A percentile compares a stretch with the other conserved stretches of the same genome.
Evolutionary conservation across 345 rosid species (phyloP).

Genomic region (Arabidopsis thaliana): DNA sequence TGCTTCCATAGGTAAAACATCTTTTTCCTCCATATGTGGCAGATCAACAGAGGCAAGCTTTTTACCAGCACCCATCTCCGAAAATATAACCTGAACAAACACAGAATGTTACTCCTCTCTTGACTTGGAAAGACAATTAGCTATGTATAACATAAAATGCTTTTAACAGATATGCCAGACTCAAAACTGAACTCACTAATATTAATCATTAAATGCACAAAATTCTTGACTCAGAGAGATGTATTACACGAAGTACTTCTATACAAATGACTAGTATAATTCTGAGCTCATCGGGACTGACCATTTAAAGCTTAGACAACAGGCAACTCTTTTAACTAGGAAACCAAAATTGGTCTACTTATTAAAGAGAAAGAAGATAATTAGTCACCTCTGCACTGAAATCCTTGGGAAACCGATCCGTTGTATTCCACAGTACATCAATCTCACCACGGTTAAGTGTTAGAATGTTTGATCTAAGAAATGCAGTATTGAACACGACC

Average conservation of each 20-base stretch:
- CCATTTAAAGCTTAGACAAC: background rate
- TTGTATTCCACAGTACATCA: constrained; percentile 69
- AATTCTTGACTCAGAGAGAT: constrained; percentile 28
- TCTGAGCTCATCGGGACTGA: background rate
- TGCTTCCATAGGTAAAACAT: constrained; percentile 71
- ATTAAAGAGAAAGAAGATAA: background rate
- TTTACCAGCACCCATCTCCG: constrained; percentile 65
- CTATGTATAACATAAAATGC: background rate
- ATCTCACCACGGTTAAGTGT: constrained; percentile 69
- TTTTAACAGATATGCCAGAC: constrained; percentile 10
- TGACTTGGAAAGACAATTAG: constrained; percentile 26
- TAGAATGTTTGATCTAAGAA: constrained; percentile 68
- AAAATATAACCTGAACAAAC: constrained; percentile 67
- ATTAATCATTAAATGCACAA: constrained; percentile 28
- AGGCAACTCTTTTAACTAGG: background rate
- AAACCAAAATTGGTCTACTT: background rate
- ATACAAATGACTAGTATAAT: background rate
- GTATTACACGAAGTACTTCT: constrained; percentile 1
- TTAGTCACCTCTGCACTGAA: constrained; percentile 71
- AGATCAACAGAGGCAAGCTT: constrained; percentile 56
- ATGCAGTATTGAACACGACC: constrained; percentile 79
- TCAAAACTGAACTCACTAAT: background rate
- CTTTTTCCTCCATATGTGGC: constrained; percentile 60
- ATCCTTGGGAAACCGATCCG: constrained; percentile 68
- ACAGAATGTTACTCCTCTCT: constrained; percentile 35